A percentile compares a stretch with the other conserved stretches of the same genome.
These are phyloP conservation scores for Alternaria brassicae DNA, from an alignment of 2,329 filamentous ascomycete species.

Conservation along the genomic window DNA sequence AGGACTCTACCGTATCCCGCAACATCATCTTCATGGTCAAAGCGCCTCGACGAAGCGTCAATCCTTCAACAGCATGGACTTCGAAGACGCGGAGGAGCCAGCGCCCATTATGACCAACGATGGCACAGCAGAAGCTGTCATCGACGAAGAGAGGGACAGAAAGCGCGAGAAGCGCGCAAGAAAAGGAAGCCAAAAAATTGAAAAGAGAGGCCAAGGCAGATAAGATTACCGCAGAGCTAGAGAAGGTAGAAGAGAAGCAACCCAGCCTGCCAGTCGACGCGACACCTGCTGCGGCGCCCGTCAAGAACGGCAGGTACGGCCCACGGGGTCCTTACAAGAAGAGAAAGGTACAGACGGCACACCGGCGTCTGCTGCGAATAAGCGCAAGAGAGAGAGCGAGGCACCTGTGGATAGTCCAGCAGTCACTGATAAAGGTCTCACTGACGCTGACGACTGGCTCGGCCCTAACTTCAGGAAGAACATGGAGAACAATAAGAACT, in stretches of 20 bases:
- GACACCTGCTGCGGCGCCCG: not conserved
- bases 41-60: constrained; percentile 6
- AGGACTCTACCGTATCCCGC: constrained; percentile 36
- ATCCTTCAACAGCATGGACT: constrained; percentile 35
- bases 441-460: not conserved
- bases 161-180: constrained; percentile 12
- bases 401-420: not conserved
- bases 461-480: constrained; percentile 13
- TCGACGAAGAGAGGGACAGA: not conserved
- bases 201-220: constrained; percentile 7
- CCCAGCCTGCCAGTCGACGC: not conserved
- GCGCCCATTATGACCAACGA: not conserved
- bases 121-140: not conserved
- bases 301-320: constrained; percentile 12
- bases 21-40: constrained; percentile 27
- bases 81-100: constrained; percentile 8
- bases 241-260: not conserved
- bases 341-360: constrained; percentile 3
- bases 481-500: constrained; percentile 10
- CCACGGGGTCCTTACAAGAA: constrained; percentile 13
- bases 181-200: constrained; percentile 12
- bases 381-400: constrained; percentile 28
- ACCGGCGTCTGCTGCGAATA: constrained; percentile 17
- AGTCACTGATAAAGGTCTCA: not conserved
- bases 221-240: not conserved